A percentile compares a stretch with the other conserved stretches of the same genome.
Evolutionary conservation across 169 alveolate genomes (phyloP).

Genomic region (Eimeria necatrix): DNA sequence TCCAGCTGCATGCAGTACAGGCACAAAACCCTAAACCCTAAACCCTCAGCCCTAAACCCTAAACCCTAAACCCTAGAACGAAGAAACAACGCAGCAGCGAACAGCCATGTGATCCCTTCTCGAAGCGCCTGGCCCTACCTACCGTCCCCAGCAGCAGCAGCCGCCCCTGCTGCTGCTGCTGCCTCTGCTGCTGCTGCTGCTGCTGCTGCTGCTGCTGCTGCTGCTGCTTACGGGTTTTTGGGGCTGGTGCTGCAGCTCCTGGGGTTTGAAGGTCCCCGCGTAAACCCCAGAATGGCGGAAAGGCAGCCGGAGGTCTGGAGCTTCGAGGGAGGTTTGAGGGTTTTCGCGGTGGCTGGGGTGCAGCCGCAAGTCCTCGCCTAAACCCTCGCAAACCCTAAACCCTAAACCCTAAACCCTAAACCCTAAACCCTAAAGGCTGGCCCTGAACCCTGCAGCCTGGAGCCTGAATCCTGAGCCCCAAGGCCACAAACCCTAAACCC

Average conservation of each 20-base stretch:
- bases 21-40: slow-evolving; percentile 12
- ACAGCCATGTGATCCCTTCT: background rate
- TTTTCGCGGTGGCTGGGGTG: slow-evolving; percentile 65
- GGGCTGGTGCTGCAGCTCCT: slow-evolving; percentile 62
- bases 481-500: slow-evolving; percentile 20
- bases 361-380: slow-evolving; percentile 75
- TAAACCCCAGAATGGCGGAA: slow-evolving; percentile 67
- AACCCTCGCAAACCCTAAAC: background rate
- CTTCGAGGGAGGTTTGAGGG: background rate
- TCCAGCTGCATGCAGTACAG: slow-evolving; percentile 40
- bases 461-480: slow-evolving; percentile 1
- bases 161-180: background rate
- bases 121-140: too few species aligned
- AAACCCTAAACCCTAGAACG: background rate
- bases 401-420: slow-evolving; percentile 15
- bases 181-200: slow-evolving; percentile 16
- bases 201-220: slow-evolving; percentile 14
- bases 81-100: background rate
- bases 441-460: background rate
- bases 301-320: slow-evolving; percentile 59
- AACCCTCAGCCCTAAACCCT: slow-evolving; percentile 46
- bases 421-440: slow-evolving; percentile 4
- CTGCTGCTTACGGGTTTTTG: slow-evolving; percentile 1
- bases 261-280: slow-evolving; percentile 37
- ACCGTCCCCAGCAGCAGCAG: background rate